A percentile compares a stretch with the other conserved stretches of the same genome.
These are phyloP conservation scores for Petrea volubilis DNA, from an alignment of 257 asterid species.

Conservation along the genomic window DNA sequence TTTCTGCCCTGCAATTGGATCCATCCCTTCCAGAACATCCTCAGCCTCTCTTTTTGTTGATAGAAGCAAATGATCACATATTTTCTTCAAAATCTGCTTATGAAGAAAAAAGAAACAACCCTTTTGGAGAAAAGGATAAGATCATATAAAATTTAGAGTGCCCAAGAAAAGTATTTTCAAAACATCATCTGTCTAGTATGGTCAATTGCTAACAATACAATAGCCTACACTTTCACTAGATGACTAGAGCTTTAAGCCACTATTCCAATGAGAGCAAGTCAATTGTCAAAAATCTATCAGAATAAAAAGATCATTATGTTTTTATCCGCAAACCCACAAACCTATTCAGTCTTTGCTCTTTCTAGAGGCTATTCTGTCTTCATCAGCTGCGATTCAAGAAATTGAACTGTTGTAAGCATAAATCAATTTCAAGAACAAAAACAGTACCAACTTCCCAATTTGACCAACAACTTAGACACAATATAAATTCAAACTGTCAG, in stretches of 20 bases:
- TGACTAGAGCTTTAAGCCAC: slow-evolving; percentile 6
- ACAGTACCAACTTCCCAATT: too few species aligned
- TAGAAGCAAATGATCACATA: slow-evolving; percentile 91
- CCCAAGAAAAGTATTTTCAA: not conserved
- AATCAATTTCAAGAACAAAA: too few species aligned
- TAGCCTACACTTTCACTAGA: not conserved
- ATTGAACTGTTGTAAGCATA: too few species aligned
- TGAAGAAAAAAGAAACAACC: slow-evolving; percentile 13
- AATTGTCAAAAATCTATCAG: not conserved
- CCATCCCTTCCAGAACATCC: slow-evolving; percentile 97
- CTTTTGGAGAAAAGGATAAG: slow-evolving; percentile 5
- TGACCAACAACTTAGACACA: too few species aligned
- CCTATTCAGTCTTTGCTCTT: not conserved
- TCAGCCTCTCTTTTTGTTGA: slow-evolving; percentile 96
- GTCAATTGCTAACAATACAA: not conserved
- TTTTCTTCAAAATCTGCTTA: slow-evolving; percentile 82
- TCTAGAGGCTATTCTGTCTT: slow-evolving; percentile 1
- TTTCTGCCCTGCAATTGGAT: slow-evolving; percentile 57
- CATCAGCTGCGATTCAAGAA: too few species aligned
- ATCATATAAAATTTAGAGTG: slow-evolving; percentile 4
- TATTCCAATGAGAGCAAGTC: slow-evolving; percentile 1
- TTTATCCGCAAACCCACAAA: not conserved
- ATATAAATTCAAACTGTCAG: too few species aligned
- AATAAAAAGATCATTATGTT: not conserved
- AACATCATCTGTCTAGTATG: not conserved